phyloP scores from a whole-genome alignment of 768 basidiomycete genomes.

The Serendipita vermifera region DNA sequence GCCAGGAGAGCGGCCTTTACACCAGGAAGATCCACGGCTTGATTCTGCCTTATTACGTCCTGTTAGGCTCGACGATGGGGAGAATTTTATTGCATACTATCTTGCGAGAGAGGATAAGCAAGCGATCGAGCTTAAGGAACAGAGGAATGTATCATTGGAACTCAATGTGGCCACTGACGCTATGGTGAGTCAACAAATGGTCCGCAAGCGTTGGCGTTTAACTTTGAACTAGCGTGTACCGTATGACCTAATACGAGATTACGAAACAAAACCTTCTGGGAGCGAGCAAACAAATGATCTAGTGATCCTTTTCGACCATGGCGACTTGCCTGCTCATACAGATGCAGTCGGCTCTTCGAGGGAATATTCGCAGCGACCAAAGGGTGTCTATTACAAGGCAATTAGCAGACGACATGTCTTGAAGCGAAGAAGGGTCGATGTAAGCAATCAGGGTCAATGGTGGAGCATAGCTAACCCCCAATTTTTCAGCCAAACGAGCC shows the following conservation, averaged over 20 bases:
- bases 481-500: constrained; percentile 42
- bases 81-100: constrained; percentile 78
- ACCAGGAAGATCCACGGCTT: constrained; percentile 67
- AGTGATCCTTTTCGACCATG: constrained; percentile 59
- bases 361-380: constrained; percentile 25
- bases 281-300: constrained; percentile 80
- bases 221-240: constrained; percentile 39
- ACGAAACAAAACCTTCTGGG: constrained; percentile 76
- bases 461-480: background rate
- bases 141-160: constrained; percentile 26
- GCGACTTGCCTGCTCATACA: constrained; percentile 25
- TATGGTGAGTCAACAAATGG: background rate
- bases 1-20: constrained; percentile 53
- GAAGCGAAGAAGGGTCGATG: constrained; percentile 73
- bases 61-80: constrained; percentile 69
- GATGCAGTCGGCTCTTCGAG: constrained; percentile 21
- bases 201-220: background rate
- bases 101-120: constrained; percentile 64
- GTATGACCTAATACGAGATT: constrained; percentile 71
- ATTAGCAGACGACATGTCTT: constrained; percentile 80
- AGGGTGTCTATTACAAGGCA: constrained; percentile 79
- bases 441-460: constrained; percentile 26
- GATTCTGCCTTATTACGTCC: constrained; percentile 79
- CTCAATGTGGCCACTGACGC: constrained; percentile 31
- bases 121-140: constrained; percentile 51